phyloP scores from a whole-genome alignment of 148 eudicot species.

The Chenopodium suecicum region DNA sequence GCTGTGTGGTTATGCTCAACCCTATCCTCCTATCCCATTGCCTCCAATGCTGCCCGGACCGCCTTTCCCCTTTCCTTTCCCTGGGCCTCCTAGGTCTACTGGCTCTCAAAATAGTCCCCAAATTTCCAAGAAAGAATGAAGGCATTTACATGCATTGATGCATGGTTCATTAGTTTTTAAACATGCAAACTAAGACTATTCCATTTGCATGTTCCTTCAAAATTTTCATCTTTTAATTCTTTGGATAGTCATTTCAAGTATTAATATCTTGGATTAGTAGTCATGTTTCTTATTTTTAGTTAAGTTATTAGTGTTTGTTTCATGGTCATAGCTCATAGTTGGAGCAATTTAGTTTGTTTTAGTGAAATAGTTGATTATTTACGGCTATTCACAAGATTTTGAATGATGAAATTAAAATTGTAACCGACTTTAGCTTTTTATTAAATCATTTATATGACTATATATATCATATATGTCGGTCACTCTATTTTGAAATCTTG shows the following conservation, averaged over 20 bases:
- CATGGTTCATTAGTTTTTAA: background rate
- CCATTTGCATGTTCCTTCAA: background rate
- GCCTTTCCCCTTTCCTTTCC: conserved; percentile 12
- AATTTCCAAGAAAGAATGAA: background rate
- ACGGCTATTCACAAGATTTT: background rate
- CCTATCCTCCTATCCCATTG: conserved; percentile 40
- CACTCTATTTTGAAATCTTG: too few relatives aligned
- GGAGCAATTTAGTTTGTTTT: too few relatives aligned
- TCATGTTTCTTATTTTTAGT: background rate
- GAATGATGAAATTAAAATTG: background rate
- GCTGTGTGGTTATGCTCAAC: conserved; percentile 74
- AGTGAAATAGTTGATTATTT: background rate
- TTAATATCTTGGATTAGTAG: background rate
- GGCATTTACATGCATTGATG: background rate
- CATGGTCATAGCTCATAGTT: background rate
- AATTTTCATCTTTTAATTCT: background rate
- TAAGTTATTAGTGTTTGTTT: background rate
- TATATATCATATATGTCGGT: too few relatives aligned
- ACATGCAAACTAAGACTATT: background rate
- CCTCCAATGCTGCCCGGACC: conserved; percentile 11
- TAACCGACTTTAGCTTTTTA: background rate
- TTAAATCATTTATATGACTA: background rate
- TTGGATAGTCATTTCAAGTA: background rate
- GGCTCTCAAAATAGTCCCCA: background rate
- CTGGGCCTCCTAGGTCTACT: conserved; percentile 16